Evolutionary conservation across 257 asterid species (phyloP), one percentile per base, ranked within the genome.

Genomic region (Jacaranda copaia): DNA sequence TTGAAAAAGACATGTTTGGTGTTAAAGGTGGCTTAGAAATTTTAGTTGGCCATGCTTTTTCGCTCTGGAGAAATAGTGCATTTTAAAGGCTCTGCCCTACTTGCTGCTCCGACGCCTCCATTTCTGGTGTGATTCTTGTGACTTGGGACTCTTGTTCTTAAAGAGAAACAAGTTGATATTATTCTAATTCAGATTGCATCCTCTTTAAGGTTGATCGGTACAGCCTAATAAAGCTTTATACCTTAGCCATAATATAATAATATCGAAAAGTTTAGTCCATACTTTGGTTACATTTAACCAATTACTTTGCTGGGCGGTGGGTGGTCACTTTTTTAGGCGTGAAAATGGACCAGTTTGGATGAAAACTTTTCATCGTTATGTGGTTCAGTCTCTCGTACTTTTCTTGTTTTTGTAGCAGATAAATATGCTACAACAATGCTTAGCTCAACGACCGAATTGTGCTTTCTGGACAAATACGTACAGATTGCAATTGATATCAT

Each of bases 111-210:
- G 80, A 77, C 81, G 39, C 77, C 11, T 58, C 56, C 46, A 73
- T 76, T 76, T 75, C 66, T 18, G 78, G 77, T 51, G 76, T 72
- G 88, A 79, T 75, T 75, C 43, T 49, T 63, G 77, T 80, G 81
- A 74, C 45, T 36, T 42, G n/a, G n/a, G 65, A 70, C 45, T 58
- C 45, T 58, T 16, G 48, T 62, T 65, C 40, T 39, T 39, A 18
- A 38, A 15, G 16, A 45, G 2, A 13, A 53, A 12, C 15, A 58
- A 19, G 55, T 52, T 45, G 53, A 81, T 38, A 59, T 53, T 32
- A 67, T 77, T 62, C 11, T 42, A 42, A 42, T 42, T 42, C 46
- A 42, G 4, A 42, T 42, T 42, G 8, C 46, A 42, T 42, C 6
- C 46, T 42, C 46, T 42, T 42, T 6, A 42, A 42, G 8, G 8